phyloP scores from a whole-genome alignment of 1,284 basidiomycete genomes.

The Lignosus rhinocerotis region DNA sequence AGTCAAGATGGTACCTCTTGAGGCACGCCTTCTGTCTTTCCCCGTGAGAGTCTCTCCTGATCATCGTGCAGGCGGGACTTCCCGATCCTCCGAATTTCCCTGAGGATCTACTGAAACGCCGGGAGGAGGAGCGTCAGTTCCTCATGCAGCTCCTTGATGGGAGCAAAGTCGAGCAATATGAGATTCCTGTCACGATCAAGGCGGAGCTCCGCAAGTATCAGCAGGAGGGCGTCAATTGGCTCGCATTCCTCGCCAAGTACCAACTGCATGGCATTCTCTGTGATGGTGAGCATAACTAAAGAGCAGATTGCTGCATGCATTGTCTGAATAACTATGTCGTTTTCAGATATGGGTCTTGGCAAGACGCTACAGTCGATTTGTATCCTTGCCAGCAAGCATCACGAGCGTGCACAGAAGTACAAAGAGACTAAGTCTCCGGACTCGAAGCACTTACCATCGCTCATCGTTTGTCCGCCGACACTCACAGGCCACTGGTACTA shows the following conservation, averaged over 20 bases:
- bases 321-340: neutral
- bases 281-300: conserved; percentile 67
- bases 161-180: conserved; percentile 91
- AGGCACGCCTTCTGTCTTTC: conserved; percentile 51
- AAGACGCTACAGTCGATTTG: conserved; percentile 99
- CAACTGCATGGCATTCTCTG: conserved; percentile 98
- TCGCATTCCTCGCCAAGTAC: conserved; percentile 96
- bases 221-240: conserved; percentile 98
- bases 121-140: conserved; percentile 90
- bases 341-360: conserved; percentile 94
- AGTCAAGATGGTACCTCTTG: conserved; percentile 99
- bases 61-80: conserved; percentile 74
- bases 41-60: neutral
- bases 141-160: conserved; percentile 93
- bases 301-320: neutral
- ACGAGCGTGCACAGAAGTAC: conserved; percentile 78
- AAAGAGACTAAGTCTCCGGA: conserved; percentile 75
- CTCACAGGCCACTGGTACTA: conserved; percentile 99
- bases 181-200: conserved; percentile 87
- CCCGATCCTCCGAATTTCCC: conserved; percentile 95
- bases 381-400: conserved; percentile 93
- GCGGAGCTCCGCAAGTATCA: conserved; percentile 97
- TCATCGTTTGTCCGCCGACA: conserved; percentile 97
- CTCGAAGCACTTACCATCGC: conserved; percentile 85
- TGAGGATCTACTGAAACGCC: conserved; percentile 83